These are phyloP conservation scores for Phaeosphaeriaceae sp. DNA, from an alignment of 2,329 filamentous ascomycete genomes.

Conservation along the genomic window DNA sequence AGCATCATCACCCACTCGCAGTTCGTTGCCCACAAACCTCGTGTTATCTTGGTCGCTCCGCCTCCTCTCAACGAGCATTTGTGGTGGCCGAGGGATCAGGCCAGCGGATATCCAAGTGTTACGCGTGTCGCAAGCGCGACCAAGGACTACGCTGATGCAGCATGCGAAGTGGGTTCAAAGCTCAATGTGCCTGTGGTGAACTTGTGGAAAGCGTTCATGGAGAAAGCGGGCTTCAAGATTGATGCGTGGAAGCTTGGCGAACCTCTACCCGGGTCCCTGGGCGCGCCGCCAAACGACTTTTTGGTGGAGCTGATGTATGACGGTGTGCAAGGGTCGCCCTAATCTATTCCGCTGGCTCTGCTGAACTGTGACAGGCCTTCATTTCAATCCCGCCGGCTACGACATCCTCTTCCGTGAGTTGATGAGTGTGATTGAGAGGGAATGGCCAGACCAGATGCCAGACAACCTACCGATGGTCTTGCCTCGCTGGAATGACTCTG, in stretches of 20 bases:
- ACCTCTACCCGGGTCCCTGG: slow-evolving; percentile 62
- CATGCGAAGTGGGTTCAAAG: slow-evolving; percentile 66
- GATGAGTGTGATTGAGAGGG: slow-evolving; percentile 57
- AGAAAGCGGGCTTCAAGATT: slow-evolving; percentile 60
- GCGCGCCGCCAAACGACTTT: slow-evolving; percentile 64
- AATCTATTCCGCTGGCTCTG: neutral
- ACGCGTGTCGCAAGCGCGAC: slow-evolving; percentile 66
- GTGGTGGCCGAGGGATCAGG: slow-evolving; percentile 57
- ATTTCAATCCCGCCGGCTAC: slow-evolving; percentile 65
- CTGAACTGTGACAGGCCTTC: slow-evolving; percentile 55
- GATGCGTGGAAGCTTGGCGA: slow-evolving; percentile 50
- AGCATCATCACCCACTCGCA: slow-evolving; percentile 75
- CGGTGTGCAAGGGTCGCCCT: slow-evolving; percentile 51
- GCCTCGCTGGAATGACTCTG: slow-evolving; percentile 59
- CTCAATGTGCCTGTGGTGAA: slow-evolving; percentile 72
- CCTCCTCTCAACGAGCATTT: slow-evolving; percentile 83
- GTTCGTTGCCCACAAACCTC: slow-evolving; percentile 72
- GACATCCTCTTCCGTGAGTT: slow-evolving; percentile 62
- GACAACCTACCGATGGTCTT: slow-evolving; percentile 60
- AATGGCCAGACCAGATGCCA: slow-evolving; percentile 64
- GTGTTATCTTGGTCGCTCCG: slow-evolving; percentile 79
- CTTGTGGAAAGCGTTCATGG: slow-evolving; percentile 80
- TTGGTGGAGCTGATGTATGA: slow-evolving; percentile 62
- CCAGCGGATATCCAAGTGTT: slow-evolving; percentile 43
- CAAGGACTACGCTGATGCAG: slow-evolving; percentile 71